Evolutionary conservation across 2,329 filamentous ascomycete genomes (phyloP), one percentile per base, ranked within the genome.

Genomic region (Knoxdaviesia capensis): DNA sequence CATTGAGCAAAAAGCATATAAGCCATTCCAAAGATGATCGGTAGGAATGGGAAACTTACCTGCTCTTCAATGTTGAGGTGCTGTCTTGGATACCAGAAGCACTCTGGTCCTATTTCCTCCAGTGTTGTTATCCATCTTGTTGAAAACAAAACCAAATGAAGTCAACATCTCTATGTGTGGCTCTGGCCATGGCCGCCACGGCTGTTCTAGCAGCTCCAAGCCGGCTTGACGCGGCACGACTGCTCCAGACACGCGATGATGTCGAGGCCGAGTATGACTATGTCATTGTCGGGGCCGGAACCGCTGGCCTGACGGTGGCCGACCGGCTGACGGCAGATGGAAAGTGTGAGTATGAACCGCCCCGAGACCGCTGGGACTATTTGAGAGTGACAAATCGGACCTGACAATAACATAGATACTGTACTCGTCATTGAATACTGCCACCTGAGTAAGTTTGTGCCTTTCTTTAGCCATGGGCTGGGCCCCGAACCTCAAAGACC

Each of bases 311-410:
- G 39, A 51, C 54, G n/a, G 53, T 59, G 7, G 57, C 57, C 1
- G 53, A 52, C 5, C 55, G 57, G 7, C 53, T 59, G 2, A 56
- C 54, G 7, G 55, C 59, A 41, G 53, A 55, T 44, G 49, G 51
- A 30, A 46, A 54, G 35, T 46, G 48, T 48, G 38, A 43, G 48
- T 35, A 35, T 35, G 34, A 8, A 3, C 8, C 7, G 34, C 34
- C 34, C 34, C n/a, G 34, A 35, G 34, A 35, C 34, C 7, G 20
- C 20, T 20, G 20, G 20, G 20, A 20, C n/a, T 20, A 20, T 20
- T 3, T 20, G 20, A 20, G 20, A 20, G 8, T 35, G 34, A 35
- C 34, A 35, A 35, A 35, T 9, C 34, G 11, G 9, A 9, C 34
- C 41, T 31, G 4, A 39, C 36, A 37, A 38, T 38, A 3, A 29